A percentile compares a stretch with the other conserved stretches of the same genome.
phyloP scores from a whole-genome alignment of 73 alveolate genomes.

The Stentor roeselii region DNA sequence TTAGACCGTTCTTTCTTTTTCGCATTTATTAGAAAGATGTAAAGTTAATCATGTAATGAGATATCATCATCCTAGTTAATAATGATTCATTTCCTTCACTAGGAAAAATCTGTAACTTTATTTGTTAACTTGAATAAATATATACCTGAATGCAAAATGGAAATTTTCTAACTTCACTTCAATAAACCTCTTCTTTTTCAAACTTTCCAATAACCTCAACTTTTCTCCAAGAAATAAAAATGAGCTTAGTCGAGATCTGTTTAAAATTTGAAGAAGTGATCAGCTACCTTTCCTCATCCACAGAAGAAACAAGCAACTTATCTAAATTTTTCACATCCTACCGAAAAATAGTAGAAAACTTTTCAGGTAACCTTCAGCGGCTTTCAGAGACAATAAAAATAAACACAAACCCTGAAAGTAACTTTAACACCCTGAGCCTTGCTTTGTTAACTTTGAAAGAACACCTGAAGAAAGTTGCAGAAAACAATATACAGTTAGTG shows the following conservation, averaged over 20 bases:
- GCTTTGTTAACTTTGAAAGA: not conserved
- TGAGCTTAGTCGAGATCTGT: constrained; percentile 18
- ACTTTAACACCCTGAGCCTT: not conserved
- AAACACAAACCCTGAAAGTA: not conserved
- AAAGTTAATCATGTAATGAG: too few relatives aligned
- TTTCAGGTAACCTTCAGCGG: not conserved
- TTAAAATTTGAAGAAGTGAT: not conserved
- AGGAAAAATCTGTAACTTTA: too few relatives aligned
- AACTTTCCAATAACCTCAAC: too few relatives aligned
- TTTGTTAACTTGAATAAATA: too few relatives aligned
- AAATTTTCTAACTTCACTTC: too few relatives aligned
- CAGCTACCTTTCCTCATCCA: not conserved
- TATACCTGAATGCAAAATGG: too few relatives aligned
- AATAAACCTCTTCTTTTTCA: too few relatives aligned
- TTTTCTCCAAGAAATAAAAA: too few relatives aligned
- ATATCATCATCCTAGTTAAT: too few relatives aligned
- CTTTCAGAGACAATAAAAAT: not conserved
- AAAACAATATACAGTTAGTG: not conserved
- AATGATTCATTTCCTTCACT: too few relatives aligned
- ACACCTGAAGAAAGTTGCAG: not conserved
- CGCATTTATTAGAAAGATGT: not conserved
- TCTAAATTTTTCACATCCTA: not conserved
- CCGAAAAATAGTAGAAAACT: not conserved
- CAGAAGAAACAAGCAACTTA: not conserved
- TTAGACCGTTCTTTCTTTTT: not conserved